Percentiles rank a stretch among this genome's conserved stretches.
Evolutionary conservation across 163 green algal genomes (phyloP).

Genomic region (Scenedesmus sp.): DNA sequence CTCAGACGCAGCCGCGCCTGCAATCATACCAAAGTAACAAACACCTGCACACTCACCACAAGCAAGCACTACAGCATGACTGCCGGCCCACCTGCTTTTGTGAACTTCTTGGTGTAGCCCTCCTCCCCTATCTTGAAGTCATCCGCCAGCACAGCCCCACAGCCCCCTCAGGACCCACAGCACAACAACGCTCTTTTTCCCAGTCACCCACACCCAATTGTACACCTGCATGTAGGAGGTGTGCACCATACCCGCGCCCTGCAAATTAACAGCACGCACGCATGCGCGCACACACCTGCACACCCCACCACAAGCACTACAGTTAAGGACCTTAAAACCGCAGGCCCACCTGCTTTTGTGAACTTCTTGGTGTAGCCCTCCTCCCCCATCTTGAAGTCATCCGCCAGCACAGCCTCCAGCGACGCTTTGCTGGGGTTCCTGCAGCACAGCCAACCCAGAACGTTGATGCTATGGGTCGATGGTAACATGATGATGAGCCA

Average conservation of each 20-base stretch:
- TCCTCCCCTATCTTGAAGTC: slow-evolving; percentile 54
- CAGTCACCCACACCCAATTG: not conserved
- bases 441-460: not conserved
- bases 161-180: not conserved
- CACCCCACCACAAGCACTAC: too few species aligned
- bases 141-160: slow-evolving; percentile 46
- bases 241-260: not conserved
- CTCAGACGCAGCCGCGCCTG: too few species aligned
- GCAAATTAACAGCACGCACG: not conserved
- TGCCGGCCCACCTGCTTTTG: slow-evolving; percentile 26
- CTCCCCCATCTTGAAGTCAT: slow-evolving; percentile 52
- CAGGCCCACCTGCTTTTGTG: slow-evolving; percentile 40
- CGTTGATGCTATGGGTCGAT: too few species aligned
- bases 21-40: not conserved
- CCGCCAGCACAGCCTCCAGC: slow-evolving; percentile 44
- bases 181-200: not conserved
- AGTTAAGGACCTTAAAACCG: too few species aligned
- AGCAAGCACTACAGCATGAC: not conserved
- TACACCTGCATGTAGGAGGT: not conserved
- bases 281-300: too few species aligned
- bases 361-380: slow-evolving; percentile 46
- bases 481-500: too few species aligned
- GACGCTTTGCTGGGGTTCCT: slow-evolving; percentile 8
- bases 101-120: slow-evolving; percentile 44
- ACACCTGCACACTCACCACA: too few species aligned